Percentiles rank a stretch among this genome's conserved stretches.
Evolutionary conservation across 225 moss, liverwort and hornwort species (phyloP).

Genomic region (Climacium dendroides): DNA sequence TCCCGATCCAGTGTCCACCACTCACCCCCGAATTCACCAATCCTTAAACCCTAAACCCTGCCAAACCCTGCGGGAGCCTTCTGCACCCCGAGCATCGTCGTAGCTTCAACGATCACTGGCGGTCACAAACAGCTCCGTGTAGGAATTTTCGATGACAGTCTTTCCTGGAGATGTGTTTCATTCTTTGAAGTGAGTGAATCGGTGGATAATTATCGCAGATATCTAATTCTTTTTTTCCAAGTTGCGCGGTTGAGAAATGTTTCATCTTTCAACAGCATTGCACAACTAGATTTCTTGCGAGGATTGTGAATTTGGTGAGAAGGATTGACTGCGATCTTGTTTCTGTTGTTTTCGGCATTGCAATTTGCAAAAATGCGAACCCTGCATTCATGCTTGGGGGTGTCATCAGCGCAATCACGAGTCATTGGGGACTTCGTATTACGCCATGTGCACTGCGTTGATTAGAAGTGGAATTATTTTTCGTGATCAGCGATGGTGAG

Average conservation of each 20-base stretch:
- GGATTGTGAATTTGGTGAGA: neutral
- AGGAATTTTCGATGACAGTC: neutral
- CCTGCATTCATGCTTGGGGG: neutral
- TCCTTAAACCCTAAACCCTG: conserved; percentile 11
- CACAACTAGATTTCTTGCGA: neutral
- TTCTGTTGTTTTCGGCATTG: too few relatives aligned
- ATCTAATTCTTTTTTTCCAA: neutral
- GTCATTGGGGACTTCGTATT: neutral
- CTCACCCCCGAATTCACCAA: too few relatives aligned
- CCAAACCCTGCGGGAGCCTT: neutral
- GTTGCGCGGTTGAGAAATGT: neutral
- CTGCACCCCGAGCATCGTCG: neutral
- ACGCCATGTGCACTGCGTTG: neutral
- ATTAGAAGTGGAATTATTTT: neutral
- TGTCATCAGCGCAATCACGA: neutral
- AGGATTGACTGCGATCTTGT: neutral
- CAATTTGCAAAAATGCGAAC: neutral
- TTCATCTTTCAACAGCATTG: neutral
- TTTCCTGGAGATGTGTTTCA: neutral
- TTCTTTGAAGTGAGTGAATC: neutral
- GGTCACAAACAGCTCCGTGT: neutral
- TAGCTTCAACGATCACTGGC: neutral
- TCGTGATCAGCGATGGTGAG: neutral
- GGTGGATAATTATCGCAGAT: neutral
- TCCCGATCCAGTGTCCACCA: neutral